Conservation (phyloP, 495 filamentous ascomycete genomes). For the Aspergillus avenaceus region DNA sequence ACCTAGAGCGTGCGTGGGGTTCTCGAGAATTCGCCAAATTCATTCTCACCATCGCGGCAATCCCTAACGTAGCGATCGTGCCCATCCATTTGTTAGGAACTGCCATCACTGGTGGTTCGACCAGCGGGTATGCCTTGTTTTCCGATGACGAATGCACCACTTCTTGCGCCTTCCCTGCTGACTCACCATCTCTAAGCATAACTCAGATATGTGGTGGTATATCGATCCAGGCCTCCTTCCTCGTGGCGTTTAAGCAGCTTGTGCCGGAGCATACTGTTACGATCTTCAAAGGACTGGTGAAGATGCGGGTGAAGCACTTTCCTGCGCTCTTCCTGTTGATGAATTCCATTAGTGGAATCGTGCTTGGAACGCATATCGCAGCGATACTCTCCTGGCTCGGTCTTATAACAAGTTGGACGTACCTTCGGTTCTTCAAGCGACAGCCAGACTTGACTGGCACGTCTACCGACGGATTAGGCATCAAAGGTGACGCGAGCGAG, state of each 20-base stretch:
- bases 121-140: conserved; percentile 59
- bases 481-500: conserved; percentile 85
- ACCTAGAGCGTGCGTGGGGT: conserved; percentile 94
- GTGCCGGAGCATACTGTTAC: conserved; percentile 98
- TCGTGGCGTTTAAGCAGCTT: conserved; percentile 97
- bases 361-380: conserved; percentile 81
- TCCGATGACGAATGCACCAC: conserved; percentile 12
- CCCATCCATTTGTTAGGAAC: conserved; percentile 68
- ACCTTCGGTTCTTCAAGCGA: conserved; percentile 92
- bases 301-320: conserved; percentile 90
- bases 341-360: conserved; percentile 69
- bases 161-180: conserved; percentile 26
- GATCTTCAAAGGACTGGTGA: conserved; percentile 79
- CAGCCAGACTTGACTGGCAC: conserved; percentile 58
- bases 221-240: conserved; percentile 85
- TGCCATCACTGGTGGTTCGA: conserved; percentile 61
- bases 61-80: conserved; percentile 77
- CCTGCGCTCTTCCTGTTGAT: conserved; percentile 84
- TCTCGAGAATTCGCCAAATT: conserved; percentile 92
- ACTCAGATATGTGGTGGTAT: conserved; percentile 83
- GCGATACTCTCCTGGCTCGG: conserved; percentile 76
- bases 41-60: conserved; percentile 66
- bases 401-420: conserved; percentile 87
- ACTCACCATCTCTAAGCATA: conserved; percentile 44
- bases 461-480: conserved; percentile 45